A percentile compares a stretch with the other conserved stretches of the same genome.
Conservation (phyloP, 78 protist species). For the Cavenderia fasciculata region DNA sequence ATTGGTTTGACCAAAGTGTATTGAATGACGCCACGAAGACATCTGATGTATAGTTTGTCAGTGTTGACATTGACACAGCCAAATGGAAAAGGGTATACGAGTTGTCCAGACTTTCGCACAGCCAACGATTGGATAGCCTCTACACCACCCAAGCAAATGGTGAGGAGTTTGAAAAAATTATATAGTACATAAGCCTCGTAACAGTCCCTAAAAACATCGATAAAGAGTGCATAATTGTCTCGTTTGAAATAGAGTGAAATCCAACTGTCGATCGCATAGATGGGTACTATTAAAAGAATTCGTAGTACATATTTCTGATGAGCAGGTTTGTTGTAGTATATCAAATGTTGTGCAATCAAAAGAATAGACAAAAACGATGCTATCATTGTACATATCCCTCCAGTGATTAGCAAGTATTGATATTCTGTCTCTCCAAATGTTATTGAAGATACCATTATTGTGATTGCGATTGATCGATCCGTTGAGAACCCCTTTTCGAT, state of each 20-base stretch:
- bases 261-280: constrained; percentile 27
- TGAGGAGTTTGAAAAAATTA: constrained; percentile 19
- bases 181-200: constrained; percentile 37
- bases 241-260: constrained; percentile 16
- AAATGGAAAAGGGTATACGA: background rate
- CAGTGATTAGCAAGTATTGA: too few species aligned
- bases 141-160: constrained; percentile 25
- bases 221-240: constrained; percentile 17
- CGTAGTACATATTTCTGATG: constrained; percentile 26
- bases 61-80: background rate
- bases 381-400: too few species aligned
- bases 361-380: too few species aligned
- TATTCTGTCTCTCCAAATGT: too few species aligned
- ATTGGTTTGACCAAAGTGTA: constrained; percentile 19
- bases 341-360: constrained; percentile 2
- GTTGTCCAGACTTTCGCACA: background rate
- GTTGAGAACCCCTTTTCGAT: too few species aligned
- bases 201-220: constrained; percentile 4
- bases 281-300: constrained; percentile 22
- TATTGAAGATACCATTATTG: too few species aligned
- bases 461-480: too few species aligned
- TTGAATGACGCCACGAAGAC: background rate
- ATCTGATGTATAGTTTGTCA: background rate
- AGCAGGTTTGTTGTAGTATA: constrained; percentile 16
- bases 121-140: constrained; percentile 4